Evolutionary conservation across 805 yeast species (phyloP).

Genomic region (Yamadazyma sp.): DNA sequence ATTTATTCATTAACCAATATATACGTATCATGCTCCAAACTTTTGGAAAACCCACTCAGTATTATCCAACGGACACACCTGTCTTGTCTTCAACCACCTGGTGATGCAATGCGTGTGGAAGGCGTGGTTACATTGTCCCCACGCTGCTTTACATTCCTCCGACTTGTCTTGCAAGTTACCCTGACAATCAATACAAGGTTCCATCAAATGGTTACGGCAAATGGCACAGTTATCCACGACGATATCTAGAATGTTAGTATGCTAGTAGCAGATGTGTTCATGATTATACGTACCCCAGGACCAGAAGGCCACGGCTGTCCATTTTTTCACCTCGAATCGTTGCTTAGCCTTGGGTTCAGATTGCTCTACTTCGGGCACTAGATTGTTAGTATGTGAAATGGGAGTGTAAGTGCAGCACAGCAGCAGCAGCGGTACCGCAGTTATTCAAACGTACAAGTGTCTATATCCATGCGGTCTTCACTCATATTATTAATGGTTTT

Average conservation of each 20-base stretch:
- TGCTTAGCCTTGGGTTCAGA: constrained; percentile 30
- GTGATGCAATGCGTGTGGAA: constrained; percentile 96
- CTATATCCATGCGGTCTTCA: constrained; percentile 35
- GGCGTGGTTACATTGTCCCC: constrained; percentile 98
- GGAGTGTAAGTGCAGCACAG: too few species aligned
- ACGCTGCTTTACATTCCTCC: constrained; percentile 88
- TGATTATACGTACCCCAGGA: constrained; percentile 74
- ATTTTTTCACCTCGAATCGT: constrained; percentile 89
- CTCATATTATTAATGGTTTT: too few species aligned
- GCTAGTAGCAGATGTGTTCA: neutral
- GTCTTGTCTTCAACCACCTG: constrained; percentile 92
- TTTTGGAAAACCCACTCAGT: constrained; percentile 77
- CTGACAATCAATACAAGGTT: constrained; percentile 95
- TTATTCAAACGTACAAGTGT: constrained; percentile 21
- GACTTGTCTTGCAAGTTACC: constrained; percentile 66
- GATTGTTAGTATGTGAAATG: constrained; percentile 25
- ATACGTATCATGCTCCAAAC: constrained; percentile 55
- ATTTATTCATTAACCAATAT: constrained; percentile 1
- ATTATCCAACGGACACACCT: constrained; percentile 95
- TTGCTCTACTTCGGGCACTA: constrained; percentile 20
- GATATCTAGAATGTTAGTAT: constrained; percentile 50
- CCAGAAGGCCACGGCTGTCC: constrained; percentile 99
- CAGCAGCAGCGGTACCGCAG: neutral
- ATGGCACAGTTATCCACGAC: constrained; percentile 96
- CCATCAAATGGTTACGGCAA: constrained; percentile 97